These are phyloP conservation scores for Carallia brachiata DNA, from an alignment of 345 rosid genomes.

Conservation along the genomic window DNA sequence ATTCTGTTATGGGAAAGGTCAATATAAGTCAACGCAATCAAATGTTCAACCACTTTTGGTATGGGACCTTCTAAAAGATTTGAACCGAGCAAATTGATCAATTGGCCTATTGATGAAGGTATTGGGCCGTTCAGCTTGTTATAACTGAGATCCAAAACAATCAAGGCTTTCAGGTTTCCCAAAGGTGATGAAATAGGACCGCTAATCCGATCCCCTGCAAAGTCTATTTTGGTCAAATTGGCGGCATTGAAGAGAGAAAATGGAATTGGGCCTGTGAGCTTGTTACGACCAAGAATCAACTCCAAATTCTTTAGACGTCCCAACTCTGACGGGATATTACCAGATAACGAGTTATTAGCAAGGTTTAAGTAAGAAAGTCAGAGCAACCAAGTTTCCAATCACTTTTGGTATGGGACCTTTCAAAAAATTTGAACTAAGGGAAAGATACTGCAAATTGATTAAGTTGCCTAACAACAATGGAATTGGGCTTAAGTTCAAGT, in stretches of 20 bases:
- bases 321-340: not conserved
- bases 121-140: not conserved
- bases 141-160: not conserved
- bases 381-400: not conserved
- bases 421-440: not conserved
- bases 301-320: not conserved
- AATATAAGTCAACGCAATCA: no score
- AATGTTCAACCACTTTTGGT: not conserved
- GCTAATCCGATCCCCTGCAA: not conserved
- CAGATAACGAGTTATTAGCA: not conserved
- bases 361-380: not conserved
- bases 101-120: no score
- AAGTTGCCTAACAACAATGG: no score
- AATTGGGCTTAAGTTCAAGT: no score
- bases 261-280: not conserved
- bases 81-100: no score
- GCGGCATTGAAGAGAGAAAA: no score
- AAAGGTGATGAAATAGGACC: conserved; percentile 2
- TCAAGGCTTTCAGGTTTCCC: not conserved
- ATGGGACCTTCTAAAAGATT: not conserved
- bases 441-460: not conserved
- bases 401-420: not conserved
- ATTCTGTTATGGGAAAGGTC: no score
- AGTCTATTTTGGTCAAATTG: not conserved
- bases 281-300: not conserved